phyloP scores from a whole-genome alignment of 192 early-diverging fungal genomes.

The Coemansia asiatica region DNA sequence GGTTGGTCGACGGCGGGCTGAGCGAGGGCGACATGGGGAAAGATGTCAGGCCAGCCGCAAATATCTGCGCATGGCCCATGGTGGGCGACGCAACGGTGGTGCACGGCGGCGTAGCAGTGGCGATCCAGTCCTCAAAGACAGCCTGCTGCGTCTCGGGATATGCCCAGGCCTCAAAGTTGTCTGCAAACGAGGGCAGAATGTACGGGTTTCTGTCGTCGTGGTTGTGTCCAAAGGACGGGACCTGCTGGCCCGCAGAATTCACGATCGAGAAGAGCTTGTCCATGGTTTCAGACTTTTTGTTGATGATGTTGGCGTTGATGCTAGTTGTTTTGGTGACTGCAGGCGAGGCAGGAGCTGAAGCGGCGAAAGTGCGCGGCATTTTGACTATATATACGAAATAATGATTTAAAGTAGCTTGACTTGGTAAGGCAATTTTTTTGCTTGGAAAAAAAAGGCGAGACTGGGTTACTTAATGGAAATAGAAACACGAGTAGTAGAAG shows the following conservation, averaged over 20 bases:
- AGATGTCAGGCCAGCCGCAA: conserved; percentile 10
- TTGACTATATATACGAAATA: neutral
- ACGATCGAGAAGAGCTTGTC: conserved; percentile 46
- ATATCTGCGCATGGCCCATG: conserved; percentile 19
- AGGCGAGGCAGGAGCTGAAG: conserved; percentile 28
- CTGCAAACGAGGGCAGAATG: conserved; percentile 44
- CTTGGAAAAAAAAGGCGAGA: neutral
- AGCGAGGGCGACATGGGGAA: conserved; percentile 22
- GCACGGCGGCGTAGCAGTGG: conserved; percentile 35
- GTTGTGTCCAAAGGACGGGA: conserved; percentile 27
- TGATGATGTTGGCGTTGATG: conserved; percentile 9
- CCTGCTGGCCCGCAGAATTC: conserved; percentile 22
- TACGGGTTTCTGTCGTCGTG: conserved; percentile 37
- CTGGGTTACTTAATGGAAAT: conserved; percentile 26
- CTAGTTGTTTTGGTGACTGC: conserved; percentile 18
- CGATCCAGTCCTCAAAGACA: conserved; percentile 49
- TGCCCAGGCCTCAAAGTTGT: conserved; percentile 50
- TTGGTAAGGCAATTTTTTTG: neutral
- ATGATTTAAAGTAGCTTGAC: neutral
- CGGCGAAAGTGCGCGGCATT: conserved; percentile 36
- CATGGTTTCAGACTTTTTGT: conserved; percentile 35
- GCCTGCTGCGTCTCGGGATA: conserved; percentile 50
- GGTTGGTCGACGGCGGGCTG: conserved; percentile 25
- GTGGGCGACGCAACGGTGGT: conserved; percentile 44
- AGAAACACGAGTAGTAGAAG: conserved; percentile 53